Conservation (phyloP, 2,329 filamentous ascomycete genomes). For the Epichloe gansuensis region DNA sequence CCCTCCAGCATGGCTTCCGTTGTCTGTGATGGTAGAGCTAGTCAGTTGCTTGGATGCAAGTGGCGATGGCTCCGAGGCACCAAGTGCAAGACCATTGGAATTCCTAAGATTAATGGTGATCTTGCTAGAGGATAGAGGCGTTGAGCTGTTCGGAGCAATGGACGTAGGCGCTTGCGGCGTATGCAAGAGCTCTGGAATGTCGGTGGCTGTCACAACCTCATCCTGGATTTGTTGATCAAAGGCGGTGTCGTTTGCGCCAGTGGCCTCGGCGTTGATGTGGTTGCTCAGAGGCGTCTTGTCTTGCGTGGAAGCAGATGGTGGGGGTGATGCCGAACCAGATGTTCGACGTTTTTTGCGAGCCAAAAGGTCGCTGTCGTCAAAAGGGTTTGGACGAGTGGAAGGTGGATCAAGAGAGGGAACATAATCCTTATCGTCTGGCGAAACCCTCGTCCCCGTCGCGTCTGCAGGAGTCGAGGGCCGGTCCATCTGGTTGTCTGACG, state of each 20-base stretch:
- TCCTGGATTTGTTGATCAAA: constrained; percentile 22
- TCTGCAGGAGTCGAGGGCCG: constrained; percentile 35
- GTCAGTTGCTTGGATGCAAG: not conserved
- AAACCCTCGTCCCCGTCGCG: constrained; percentile 31
- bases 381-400: constrained; percentile 51
- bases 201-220: not conserved
- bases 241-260: constrained; percentile 13
- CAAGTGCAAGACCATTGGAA: constrained; percentile 7
- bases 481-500: constrained; percentile 33
- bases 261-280: constrained; percentile 15
- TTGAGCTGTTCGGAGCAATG: constrained; percentile 19
- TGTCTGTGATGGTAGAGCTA: not conserved
- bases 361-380: constrained; percentile 43
- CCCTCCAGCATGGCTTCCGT: not conserved
- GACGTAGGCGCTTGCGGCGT: constrained; percentile 24
- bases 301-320: constrained; percentile 28
- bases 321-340: constrained; percentile 41
- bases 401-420: constrained; percentile 44
- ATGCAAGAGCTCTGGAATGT: not conserved
- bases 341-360: constrained; percentile 51
- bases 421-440: constrained; percentile 25
- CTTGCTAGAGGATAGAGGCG: constrained; percentile 36
- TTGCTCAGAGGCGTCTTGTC: not conserved
- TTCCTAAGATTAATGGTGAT: constrained; percentile 49
- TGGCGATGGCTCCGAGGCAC: not conserved